Conservation (phyloP, 2,329 filamentous ascomycete genomes). For the Phyllosticta paracitricarpa region DNA sequence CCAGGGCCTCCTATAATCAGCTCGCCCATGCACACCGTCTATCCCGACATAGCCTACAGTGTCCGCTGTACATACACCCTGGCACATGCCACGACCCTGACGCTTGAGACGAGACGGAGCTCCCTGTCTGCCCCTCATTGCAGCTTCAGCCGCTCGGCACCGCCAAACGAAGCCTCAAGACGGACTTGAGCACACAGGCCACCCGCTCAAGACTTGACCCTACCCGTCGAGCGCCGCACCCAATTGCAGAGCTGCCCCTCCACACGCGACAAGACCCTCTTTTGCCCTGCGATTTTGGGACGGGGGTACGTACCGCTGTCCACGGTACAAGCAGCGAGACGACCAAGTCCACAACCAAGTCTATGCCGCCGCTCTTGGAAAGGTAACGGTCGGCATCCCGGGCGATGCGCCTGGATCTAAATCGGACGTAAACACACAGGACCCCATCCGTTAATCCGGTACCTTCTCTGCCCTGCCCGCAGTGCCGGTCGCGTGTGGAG, state of each 20-base stretch:
- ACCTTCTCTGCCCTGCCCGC: background rate
- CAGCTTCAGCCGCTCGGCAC: background rate
- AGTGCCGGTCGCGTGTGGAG: background rate
- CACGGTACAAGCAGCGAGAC: background rate
- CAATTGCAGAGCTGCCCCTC: background rate
- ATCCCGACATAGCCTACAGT: background rate
- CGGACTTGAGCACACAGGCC: background rate
- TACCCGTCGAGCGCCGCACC: background rate
- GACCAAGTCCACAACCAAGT: background rate
- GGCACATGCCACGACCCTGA: background rate
- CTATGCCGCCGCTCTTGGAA: background rate
- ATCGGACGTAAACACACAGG: background rate
- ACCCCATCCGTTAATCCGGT: background rate
- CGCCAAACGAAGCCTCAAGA: background rate
- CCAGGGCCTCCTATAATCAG: background rate
- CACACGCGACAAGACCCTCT: background rate
- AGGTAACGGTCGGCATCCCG: background rate
- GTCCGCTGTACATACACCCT: background rate
- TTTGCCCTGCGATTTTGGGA: background rate
- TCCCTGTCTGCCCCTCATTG: background rate
- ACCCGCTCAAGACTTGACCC: background rate
- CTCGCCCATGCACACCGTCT: background rate
- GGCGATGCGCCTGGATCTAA: background rate
- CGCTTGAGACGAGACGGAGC: background rate
- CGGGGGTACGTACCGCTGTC: background rate